Conservation (phyloP, 23 red algal species). For the Chondrus crispus region DNA sequence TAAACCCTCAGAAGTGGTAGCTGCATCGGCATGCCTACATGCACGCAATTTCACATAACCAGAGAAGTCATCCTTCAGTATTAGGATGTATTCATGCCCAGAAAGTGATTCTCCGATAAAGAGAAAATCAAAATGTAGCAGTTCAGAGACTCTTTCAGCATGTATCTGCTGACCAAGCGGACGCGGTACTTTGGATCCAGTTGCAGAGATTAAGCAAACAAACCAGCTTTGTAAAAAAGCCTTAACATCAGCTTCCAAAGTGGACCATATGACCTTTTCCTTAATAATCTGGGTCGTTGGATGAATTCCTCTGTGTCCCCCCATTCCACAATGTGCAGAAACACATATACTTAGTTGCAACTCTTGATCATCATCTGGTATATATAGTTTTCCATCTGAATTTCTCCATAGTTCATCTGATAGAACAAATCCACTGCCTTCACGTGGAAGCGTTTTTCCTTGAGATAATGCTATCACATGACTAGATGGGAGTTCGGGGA, state of each 20-base stretch:
- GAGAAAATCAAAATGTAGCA: background rate
- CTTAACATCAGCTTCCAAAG: constrained; percentile 14
- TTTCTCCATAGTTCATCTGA: constrained; percentile 23
- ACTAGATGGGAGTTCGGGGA: background rate
- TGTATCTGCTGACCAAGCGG: background rate
- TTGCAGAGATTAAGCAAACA: background rate
- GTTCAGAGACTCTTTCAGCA: background rate
- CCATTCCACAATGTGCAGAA: constrained; percentile 36
- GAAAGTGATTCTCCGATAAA: background rate
- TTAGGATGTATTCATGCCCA: background rate
- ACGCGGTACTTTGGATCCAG: background rate
- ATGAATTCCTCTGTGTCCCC: background rate
- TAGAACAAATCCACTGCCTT: background rate
- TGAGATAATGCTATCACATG: background rate
- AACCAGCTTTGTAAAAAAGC: constrained; percentile 18
- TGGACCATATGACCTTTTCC: background rate
- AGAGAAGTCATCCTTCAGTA: constrained; percentile 18
- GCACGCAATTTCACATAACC: background rate
- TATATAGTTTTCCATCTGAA: background rate
- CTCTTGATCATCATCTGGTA: constrained; percentile 14
- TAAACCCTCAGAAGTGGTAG: background rate
- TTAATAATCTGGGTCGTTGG: background rate
- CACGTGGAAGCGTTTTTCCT: background rate
- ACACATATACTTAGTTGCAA: constrained; percentile 14
- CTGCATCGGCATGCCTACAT: background rate